These are phyloP conservation scores for Picochlorum sp. DNA, from an alignment of 139 green algal genomes.

Conservation along the genomic window DNA sequence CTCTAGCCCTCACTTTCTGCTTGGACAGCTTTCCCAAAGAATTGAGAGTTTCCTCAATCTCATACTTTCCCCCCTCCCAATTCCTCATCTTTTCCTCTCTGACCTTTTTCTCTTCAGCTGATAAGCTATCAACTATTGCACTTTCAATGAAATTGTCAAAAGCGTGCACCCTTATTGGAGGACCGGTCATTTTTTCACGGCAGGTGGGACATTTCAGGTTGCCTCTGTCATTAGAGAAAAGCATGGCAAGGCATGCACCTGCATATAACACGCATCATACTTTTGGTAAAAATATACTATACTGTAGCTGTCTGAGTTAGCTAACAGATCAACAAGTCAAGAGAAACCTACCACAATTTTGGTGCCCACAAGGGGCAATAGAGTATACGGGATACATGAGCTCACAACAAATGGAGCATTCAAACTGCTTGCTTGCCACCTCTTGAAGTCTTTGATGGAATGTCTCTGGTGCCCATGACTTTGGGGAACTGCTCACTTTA, in stretches of 20 bases:
- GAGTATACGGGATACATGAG: not conserved
- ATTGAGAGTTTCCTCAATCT: not conserved
- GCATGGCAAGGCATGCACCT: too few species aligned
- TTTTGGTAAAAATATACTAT: too few species aligned
- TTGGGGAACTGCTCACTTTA: not conserved
- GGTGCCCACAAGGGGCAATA: not conserved
- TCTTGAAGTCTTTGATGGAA: not conserved
- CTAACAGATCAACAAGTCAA: not conserved
- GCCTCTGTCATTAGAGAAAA: too few species aligned
- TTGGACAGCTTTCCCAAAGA: too few species aligned
- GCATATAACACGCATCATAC: too few species aligned
- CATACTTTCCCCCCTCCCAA: not conserved
- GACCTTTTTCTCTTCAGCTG: not conserved
- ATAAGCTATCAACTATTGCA: not conserved
- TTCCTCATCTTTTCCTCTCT: not conserved
- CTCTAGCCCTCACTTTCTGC: too few species aligned
- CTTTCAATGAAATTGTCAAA: not conserved
- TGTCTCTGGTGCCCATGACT: not conserved
- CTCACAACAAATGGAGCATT: not conserved
- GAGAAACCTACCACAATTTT: not conserved
- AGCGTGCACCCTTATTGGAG: not conserved
- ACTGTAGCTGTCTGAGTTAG: too few species aligned
- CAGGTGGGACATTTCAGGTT: slow-evolving; percentile 2
- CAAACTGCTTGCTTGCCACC: not conserved
- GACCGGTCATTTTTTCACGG: not conserved